Percentiles rank a stretch among this genome's conserved stretches.
Conservation (phyloP, 495 filamentous ascomycete genomes). For the Aspergillus cristatus region DNA sequence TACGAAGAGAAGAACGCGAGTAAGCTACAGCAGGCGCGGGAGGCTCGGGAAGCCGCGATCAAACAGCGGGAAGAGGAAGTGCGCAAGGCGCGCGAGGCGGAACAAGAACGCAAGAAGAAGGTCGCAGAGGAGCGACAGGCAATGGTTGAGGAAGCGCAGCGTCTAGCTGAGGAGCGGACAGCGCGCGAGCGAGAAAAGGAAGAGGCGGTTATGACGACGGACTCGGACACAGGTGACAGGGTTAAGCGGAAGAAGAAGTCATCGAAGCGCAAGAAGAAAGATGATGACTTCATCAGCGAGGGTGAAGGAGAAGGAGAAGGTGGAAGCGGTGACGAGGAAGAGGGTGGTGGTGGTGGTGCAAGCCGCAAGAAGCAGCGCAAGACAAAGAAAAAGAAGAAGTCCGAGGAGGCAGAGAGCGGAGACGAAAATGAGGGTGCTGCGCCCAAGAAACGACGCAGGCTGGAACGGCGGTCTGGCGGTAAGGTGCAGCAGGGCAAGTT, state of each 20-base stretch:
- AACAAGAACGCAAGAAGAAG: conserved; percentile 61
- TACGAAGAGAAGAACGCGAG: conserved; percentile 90
- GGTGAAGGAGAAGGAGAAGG: conserved; percentile 7
- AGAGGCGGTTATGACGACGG: conserved; percentile 64
- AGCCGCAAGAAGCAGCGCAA: too few species aligned
- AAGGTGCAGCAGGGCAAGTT: conserved; percentile 54
- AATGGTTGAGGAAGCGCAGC: conserved; percentile 67
- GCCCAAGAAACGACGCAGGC: conserved; percentile 43
- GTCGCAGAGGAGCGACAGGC: conserved; percentile 73
- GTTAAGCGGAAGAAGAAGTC: conserved; percentile 61
- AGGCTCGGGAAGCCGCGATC: conserved; percentile 67
- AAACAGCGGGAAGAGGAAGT: conserved; percentile 63
- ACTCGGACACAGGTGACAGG: conserved; percentile 67
- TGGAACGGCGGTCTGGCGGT: conserved; percentile 46
- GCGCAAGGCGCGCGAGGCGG: conserved; percentile 52
- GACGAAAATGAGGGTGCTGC: conserved; percentile 19
- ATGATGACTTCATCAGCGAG: conserved; percentile 18
- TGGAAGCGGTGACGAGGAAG: conserved; percentile 1
- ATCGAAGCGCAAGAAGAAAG: conserved; percentile 62
- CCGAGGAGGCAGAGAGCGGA: conserved; percentile 18
- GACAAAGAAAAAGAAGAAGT: too few species aligned
- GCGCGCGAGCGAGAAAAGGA: conserved; percentile 63
- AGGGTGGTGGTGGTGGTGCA: not conserved
- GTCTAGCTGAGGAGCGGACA: conserved; percentile 55
- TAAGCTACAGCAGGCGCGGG: conserved; percentile 66